A percentile compares a stretch with the other conserved stretches of the same genome.
Evolutionary conservation across 2,329 filamentous ascomycete species (phyloP).

Genomic region (Lasiodiplodia hormozganensis): DNA sequence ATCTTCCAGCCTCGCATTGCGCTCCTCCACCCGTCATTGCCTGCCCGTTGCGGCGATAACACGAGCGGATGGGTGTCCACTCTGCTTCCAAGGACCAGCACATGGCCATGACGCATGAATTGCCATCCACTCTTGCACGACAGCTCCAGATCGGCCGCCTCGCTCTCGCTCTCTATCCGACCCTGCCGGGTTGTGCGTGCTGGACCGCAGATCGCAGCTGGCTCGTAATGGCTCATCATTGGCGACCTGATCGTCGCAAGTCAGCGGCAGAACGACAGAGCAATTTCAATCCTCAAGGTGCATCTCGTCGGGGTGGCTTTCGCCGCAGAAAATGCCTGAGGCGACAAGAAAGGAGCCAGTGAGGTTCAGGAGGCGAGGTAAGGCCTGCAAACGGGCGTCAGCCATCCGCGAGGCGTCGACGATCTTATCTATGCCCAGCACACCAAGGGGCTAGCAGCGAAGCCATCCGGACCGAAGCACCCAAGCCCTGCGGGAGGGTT

Average conservation of each 20-base stretch:
- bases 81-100: neutral
- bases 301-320: too few species aligned
- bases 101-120: slow-evolving; percentile 20
- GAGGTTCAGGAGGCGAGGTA: slow-evolving; percentile 4
- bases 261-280: neutral
- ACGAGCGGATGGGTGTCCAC: neutral
- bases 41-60: neutral
- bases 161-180: slow-evolving; percentile 4
- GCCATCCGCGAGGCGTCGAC: slow-evolving; percentile 15
- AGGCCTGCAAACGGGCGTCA: neutral
- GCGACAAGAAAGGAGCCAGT: neutral
- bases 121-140: neutral
- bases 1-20: slow-evolving; percentile 13
- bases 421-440: slow-evolving; percentile 13
- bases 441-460: slow-evolving; percentile 14
- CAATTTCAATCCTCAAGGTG: neutral
- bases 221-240: slow-evolving; percentile 6
- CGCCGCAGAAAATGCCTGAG: neutral
- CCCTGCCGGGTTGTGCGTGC: slow-evolving; percentile 5
- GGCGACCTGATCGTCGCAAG: slow-evolving; percentile 1
- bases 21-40: neutral
- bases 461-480: slow-evolving; percentile 19
- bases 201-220: slow-evolving; percentile 1
- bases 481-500: neutral
- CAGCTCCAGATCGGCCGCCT: neutral